phyloP scores from a whole-genome alignment of 192 early-diverging fungal species.

The Podila minutissima region DNA sequence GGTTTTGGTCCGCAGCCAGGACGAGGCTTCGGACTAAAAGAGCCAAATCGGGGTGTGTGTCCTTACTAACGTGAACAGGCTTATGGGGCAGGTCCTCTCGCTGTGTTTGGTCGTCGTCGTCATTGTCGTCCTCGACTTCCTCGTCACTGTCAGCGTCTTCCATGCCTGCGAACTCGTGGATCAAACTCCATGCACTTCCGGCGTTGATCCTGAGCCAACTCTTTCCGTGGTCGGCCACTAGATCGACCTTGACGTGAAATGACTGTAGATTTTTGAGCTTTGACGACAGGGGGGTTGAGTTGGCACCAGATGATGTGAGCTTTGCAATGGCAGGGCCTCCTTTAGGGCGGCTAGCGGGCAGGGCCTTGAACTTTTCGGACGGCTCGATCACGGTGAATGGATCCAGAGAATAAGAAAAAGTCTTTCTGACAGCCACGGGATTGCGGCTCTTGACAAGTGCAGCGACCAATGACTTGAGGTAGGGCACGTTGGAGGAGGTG shows the following conservation, averaged over 20 bases:
- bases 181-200: conserved; percentile 55
- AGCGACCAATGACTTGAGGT: conserved; percentile 33
- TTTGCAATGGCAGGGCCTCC: conserved; percentile 8
- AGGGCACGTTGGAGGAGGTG: conserved; percentile 34
- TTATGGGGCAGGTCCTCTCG: not conserved
- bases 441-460: conserved; percentile 31
- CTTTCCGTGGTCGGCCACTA: conserved; percentile 57
- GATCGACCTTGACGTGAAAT: conserved; percentile 55
- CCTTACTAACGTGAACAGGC: conserved; percentile 39
- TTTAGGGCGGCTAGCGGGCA: not conserved
- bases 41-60: conserved; percentile 39
- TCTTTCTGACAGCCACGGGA: conserved; percentile 31
- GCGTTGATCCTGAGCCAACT: conserved; percentile 62
- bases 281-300: conserved; percentile 17
- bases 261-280: conserved; percentile 12
- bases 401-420: conserved; percentile 30
- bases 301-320: not conserved
- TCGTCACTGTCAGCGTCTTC: conserved; percentile 48
- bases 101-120: not conserved
- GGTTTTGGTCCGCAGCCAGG: conserved; percentile 46
- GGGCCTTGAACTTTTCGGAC: conserved; percentile 25
- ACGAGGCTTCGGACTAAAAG: conserved; percentile 32
- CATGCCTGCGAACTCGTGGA: conserved; percentile 60
- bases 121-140: not conserved
- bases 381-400: conserved; percentile 38